phyloP scores from a whole-genome alignment of 805 yeast species.

The Lachancea dasiensis region DNA sequence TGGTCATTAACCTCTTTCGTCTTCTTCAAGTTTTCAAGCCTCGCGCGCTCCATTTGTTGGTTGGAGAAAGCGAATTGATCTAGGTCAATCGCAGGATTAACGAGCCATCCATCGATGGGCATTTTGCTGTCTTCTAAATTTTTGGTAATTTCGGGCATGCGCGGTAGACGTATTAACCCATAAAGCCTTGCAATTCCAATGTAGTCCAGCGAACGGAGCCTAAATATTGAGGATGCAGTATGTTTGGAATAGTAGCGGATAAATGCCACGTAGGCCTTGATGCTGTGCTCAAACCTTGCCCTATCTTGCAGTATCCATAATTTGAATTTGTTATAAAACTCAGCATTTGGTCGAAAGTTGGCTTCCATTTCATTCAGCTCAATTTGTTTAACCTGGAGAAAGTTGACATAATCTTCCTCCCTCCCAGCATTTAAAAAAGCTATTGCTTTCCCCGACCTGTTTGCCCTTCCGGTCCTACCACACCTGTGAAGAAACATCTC shows the following conservation, averaged over 20 bases:
- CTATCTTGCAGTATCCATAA: conserved; percentile 68
- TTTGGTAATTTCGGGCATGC: conserved; percentile 82
- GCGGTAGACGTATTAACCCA: conserved; percentile 78
- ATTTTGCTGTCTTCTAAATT: conserved; percentile 40
- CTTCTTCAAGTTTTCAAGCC: conserved; percentile 54
- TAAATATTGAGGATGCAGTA: conserved; percentile 78
- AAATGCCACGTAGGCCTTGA: conserved; percentile 76
- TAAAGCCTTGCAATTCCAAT: conserved; percentile 66
- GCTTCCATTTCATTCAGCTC: conserved; percentile 38
- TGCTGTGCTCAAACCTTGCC: conserved; percentile 73
- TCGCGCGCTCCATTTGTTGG: conserved; percentile 51
- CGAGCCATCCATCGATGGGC: conserved; percentile 74
- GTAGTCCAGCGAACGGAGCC: conserved; percentile 66
- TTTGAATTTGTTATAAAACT: conserved; percentile 30
- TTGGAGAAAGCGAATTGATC: conserved; percentile 63
- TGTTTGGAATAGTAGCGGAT: conserved; percentile 83
- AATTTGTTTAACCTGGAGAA: conserved; percentile 69
- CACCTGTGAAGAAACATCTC: conserved; percentile 88
- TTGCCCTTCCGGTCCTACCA: conserved; percentile 95
- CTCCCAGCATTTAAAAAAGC: conserved; percentile 66
- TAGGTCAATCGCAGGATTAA: conserved; percentile 54
- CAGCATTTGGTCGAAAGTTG: conserved; percentile 11
- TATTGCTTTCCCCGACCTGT: conserved; percentile 71
- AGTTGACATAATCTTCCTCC: conserved; percentile 77
- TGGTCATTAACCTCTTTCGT: conserved; percentile 32